phyloP scores from a whole-genome alignment of 208 protist species.

The Sergeia podlipaevii region DNA sequence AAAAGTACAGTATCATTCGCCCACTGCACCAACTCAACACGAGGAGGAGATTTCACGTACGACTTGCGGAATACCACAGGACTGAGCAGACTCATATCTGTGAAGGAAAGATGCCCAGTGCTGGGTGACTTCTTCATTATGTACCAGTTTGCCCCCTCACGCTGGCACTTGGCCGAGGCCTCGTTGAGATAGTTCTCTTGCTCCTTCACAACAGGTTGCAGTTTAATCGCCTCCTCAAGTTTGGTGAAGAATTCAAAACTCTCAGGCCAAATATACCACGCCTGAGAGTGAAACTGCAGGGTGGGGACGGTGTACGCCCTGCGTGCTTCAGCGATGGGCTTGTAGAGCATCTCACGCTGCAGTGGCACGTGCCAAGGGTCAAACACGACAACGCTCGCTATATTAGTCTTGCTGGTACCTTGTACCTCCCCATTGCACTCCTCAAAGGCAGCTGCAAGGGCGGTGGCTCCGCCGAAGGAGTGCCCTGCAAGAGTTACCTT shows the following conservation, averaged over 20 bases:
- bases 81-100: conserved; percentile 55
- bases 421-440: conserved; percentile 8
- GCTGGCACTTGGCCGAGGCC: conserved; percentile 11
- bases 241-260: conserved; percentile 43
- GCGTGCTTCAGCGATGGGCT: conserved; percentile 18
- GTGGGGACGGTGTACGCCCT: conserved; percentile 45
- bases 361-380: conserved; percentile 76
- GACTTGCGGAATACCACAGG: conserved; percentile 37
- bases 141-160: conserved; percentile 16
- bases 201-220: conserved; percentile 24
- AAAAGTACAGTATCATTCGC: conserved; percentile 37
- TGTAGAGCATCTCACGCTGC: conserved; percentile 29
- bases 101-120: conserved; percentile 44
- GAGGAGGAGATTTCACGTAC: conserved; percentile 31
- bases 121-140: conserved; percentile 11
- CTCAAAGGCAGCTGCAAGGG: conserved; percentile 36
- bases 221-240: conserved; percentile 12
- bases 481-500: conserved; percentile 59
- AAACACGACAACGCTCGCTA: conserved; percentile 30
- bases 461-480: conserved; percentile 82
- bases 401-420: background rate
- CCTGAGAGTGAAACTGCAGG: conserved; percentile 57
- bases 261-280: conserved; percentile 29
- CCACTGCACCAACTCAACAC: conserved; percentile 34
- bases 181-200: conserved; percentile 12